Evolutionary conservation across 2,329 filamentous ascomycete species (phyloP), one percentile per base, ranked within the genome.

Genomic region (Coniochaeta hoffmannii): DNA sequence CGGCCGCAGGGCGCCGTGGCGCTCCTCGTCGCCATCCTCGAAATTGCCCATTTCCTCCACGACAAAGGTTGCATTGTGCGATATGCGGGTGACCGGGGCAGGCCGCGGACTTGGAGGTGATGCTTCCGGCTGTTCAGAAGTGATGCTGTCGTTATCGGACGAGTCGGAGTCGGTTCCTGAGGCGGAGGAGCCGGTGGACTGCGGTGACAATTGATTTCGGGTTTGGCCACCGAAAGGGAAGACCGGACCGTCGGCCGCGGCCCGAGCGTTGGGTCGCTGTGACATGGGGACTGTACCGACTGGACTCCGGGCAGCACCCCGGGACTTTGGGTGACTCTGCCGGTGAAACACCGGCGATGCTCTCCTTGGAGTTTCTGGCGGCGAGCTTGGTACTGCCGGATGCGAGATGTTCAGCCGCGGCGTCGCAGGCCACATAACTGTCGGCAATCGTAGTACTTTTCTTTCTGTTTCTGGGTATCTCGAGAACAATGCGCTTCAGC

Each of bases 21-120:
- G 70, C 4, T 76, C 74, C 38, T 69, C 70, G 26, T 74, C 75
- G 60, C 70, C 73, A 55, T 77, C 75, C 53, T 74, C 75, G 55
- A 77, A 70, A 58, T 79, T 70, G 61, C 63, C 69, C 24, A 73
- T 57, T 53, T 74, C 77, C 57, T 80, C 77, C 30, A 80, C 68
- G 11, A 67, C 63, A 35, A 79, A 71, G 34, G 63, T 59, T 12
- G 59, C 55, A 19, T 63, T 58, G 41, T 46, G 41, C 5, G 41
- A 2, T 14, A 46, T n/a, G 24, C 41, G 41, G 49, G 49, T 32
- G 49, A 46, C 22, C 15, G 41, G 2, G 49, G n/a, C 32, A 8
- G n/a, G 11, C 8, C 14, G 28, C 32, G 49, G 49, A 34, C 28
- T 53, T 17, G 56, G 31, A 36, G 60, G 57, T 56, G 58, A 55